Conservation (phyloP, 1,284 basidiomycete genomes). For the Cryptococcus sp. region DNA sequence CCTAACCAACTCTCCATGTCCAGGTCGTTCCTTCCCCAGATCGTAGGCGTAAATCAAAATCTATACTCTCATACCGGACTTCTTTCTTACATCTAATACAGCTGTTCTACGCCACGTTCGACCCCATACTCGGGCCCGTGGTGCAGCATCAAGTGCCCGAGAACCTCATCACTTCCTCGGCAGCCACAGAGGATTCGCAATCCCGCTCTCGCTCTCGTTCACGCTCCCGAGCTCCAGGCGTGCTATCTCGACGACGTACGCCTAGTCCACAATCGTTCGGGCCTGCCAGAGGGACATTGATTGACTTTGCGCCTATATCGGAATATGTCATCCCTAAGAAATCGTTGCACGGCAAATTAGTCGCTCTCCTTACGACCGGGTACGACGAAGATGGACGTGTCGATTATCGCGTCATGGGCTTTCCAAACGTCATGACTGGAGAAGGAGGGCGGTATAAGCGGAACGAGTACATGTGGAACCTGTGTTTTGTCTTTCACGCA, state of each 20-base stretch:
- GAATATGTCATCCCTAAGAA: constrained; percentile 92
- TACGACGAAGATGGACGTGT: constrained; percentile 50
- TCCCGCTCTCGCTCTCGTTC: constrained; percentile 29
- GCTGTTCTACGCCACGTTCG: constrained; percentile 54
- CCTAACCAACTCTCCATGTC: constrained; percentile 22
- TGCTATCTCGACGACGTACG: constrained; percentile 1
- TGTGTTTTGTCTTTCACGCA: constrained; percentile 92
- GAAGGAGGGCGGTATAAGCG: constrained; percentile 66
- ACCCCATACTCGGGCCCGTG: constrained; percentile 47
- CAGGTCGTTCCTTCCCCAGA: constrained; percentile 52
- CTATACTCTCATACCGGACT: neutral
- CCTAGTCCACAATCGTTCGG: constrained; percentile 2
- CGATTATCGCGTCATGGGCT: constrained; percentile 77
- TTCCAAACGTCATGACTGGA: constrained; percentile 71
- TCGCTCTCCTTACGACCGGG: constrained; percentile 58
- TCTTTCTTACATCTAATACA: constrained; percentile 5
- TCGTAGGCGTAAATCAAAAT: constrained; percentile 46
- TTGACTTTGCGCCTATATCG: constrained; percentile 87
- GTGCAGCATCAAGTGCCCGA: constrained; percentile 53
- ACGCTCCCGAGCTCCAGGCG: constrained; percentile 17
- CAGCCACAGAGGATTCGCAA: constrained; percentile 21
- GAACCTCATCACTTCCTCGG: constrained; percentile 46
- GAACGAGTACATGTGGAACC: constrained; percentile 90
- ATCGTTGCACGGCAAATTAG: constrained; percentile 81
- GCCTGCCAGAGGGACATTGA: constrained; percentile 54